Evolutionary conservation across 331 rosid genomes (phyloP), one percentile per base, ranked within the genome.

Genomic region (Rosa hybrid): DNA sequence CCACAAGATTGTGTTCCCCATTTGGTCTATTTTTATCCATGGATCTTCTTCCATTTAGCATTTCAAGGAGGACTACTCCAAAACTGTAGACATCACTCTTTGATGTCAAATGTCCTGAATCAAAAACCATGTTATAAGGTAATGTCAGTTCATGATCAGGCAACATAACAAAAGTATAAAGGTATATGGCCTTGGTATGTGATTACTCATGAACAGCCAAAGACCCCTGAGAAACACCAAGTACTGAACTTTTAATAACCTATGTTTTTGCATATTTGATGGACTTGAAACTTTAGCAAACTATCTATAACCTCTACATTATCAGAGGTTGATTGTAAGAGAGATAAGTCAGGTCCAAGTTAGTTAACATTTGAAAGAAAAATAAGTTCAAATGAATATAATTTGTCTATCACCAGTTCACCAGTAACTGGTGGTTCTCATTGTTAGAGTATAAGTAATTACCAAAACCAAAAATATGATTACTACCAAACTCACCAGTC

Each of bases 41-140:
- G 8, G 98, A 89, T 86, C 99, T 81, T 54, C 97, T 88, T 20
- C 99, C 99, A 0, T 95, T 93, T 68, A 95, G 87, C 94, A 95
- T 89, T 84, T 95, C 99, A 4, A 95, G 96, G 60, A 95, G 86
- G 46, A 95, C 99, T 30, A 95, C 99, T 64, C 99, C 99, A 74
- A 91, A 95, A 87, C 99, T 91, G 82, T 93, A 95, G 78, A 95
- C 99, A 59, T 95, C 99, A 69, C 94, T 95, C 82, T 93, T 95
- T 7, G 97, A 87, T 56, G 99, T 88, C 91, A 95, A 75, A 88
- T 95, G 99, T 51, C 99, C 99, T 95, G 82, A 46, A 71, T 80
- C 62, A 23, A 78, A 83, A 56, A 70, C 41, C 25, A 80, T 4
- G 72, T 39, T 20, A 39, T 78, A 59, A 23, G 76, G 39, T 17